These are phyloP conservation scores for Populus nigra DNA, from an alignment of 345 rosid species.

Conservation along the genomic window DNA sequence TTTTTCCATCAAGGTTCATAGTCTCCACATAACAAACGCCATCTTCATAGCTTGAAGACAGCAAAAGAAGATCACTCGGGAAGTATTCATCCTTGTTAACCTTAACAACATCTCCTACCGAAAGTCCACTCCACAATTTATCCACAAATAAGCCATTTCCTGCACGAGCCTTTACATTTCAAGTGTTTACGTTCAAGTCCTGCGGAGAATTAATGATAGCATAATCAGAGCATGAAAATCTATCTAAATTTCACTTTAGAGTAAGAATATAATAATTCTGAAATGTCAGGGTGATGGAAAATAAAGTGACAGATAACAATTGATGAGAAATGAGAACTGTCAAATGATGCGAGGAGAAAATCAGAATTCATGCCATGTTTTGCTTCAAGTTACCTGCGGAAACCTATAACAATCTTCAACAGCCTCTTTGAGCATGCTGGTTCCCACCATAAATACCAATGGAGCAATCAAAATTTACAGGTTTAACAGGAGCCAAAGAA, in stretches of 20 bases:
- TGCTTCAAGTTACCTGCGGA: constrained; percentile 27
- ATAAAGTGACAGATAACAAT: neutral
- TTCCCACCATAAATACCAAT: constrained; percentile 58
- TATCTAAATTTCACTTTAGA: neutral
- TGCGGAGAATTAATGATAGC: constrained; percentile 11
- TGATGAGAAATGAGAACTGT: too few species aligned
- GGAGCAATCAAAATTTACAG: constrained; percentile 52
- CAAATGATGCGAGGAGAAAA: neutral
- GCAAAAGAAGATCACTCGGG: constrained; percentile 58
- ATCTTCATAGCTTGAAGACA: constrained; percentile 73
- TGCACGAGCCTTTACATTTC: constrained; percentile 41
- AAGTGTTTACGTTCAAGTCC: constrained; percentile 56
- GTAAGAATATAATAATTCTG: neutral
- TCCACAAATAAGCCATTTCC: constrained; percentile 45
- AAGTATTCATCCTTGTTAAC: constrained; percentile 61
- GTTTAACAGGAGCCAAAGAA: constrained; percentile 45
- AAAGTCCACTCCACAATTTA: constrained; percentile 52
- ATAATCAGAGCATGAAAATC: neutral
- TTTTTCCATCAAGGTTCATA: constrained; percentile 81
- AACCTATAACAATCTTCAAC: constrained; percentile 76
- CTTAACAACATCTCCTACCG: constrained; percentile 60
- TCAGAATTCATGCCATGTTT: neutral
- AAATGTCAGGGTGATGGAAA: neutral
- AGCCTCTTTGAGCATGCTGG: constrained; percentile 71
- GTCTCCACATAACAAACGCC: constrained; percentile 86